Evolutionary conservation across 768 basidiomycete species (phyloP), one percentile per base, ranked within the genome.

Genomic region (Lactarius psammicola): DNA sequence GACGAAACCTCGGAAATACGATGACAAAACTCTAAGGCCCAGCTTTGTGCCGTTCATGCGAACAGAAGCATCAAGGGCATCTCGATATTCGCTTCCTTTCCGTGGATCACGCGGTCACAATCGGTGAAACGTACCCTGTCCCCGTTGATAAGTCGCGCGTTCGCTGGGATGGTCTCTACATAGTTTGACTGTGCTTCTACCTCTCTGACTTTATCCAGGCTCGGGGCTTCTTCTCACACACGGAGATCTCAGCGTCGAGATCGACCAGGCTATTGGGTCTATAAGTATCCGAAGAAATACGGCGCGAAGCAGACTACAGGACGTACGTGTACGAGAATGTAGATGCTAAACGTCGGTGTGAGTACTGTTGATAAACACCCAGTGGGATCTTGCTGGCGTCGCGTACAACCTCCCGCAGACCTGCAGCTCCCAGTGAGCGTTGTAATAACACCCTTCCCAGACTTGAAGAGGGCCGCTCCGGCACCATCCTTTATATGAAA

Each of bases 331-430:
- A 99, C 94, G 64, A 95, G 88, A 2, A 95, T 83, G 74, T 95
- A 86, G 0, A 94, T 84, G 26, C 87, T 84, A 36, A 94, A 78
- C 2, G 87, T 86, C 7, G 90, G 79, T 2, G 86, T 89, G 28
- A 98, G 85, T 30, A 92, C 85, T 51, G 85, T 82, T 3, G 92
- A 90, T 8, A 94, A 95, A 86, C 94, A 97, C 20, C 97, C 95
- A 10, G 82, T 0, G 95, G 94, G 56, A 98, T 82, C 20, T 91
- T 86, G n/a, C 76, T 76, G 26, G 84, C 71, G 17, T 84, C 79
- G 23, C 84, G 80, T 18, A 95, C 82, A 63, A 97, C 84, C 65
- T 83, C 82, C 85, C 28, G 58, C 85, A 58, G 82, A 85, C 74
- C 90, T 91, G 78, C 91, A 89, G 13, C 94, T 93, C 77, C 98